A percentile compares a stretch with the other conserved stretches of the same genome.
phyloP scores from a whole-genome alignment of 2,329 filamentous ascomycete species.

The Aspergillus sp. region DNA sequence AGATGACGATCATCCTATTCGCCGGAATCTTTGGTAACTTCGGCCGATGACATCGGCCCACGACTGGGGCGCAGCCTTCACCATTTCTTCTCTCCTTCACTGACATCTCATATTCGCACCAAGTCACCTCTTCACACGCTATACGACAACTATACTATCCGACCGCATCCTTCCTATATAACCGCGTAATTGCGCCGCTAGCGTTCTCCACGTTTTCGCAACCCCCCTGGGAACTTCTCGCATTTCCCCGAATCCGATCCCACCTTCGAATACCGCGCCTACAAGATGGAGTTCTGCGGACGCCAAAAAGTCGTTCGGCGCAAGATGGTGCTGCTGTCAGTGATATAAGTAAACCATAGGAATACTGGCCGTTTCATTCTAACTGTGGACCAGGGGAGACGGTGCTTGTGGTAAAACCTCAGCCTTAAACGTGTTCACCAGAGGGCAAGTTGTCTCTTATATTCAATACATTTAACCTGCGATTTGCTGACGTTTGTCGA shows the following conservation, averaged over 20 bases:
- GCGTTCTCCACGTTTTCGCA: background rate
- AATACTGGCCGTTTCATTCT: slow-evolving; percentile 14
- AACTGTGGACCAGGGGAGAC: slow-evolving; percentile 66
- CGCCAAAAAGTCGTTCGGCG: slow-evolving; percentile 85
- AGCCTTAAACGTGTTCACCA: slow-evolving; percentile 94
- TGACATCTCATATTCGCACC: slow-evolving; percentile 5
- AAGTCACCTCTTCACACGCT: background rate
- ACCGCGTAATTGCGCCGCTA: background rate
- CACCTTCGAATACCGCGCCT: slow-evolving; percentile 2
- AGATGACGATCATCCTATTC: slow-evolving; percentile 60
- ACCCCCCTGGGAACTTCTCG: slow-evolving; percentile 5
- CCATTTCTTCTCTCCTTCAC: slow-evolving; percentile 20
- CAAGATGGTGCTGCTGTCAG: slow-evolving; percentile 88
- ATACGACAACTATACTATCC: background rate
- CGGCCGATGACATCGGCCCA: slow-evolving; percentile 36
- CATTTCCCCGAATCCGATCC: slow-evolving; percentile 3
- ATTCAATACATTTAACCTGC: slow-evolving; percentile 4
- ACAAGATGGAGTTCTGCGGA: slow-evolving; percentile 61
- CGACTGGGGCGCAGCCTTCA: slow-evolving; percentile 18
- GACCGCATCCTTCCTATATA: background rate
- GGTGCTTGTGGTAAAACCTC: slow-evolving; percentile 98
- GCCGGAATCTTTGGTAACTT: slow-evolving; percentile 26
- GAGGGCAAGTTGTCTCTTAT: slow-evolving; percentile 65
- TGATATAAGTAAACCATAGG: slow-evolving; percentile 2
- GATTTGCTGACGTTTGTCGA: slow-evolving; percentile 18